These are phyloP conservation scores for Bryopsis sp. DNA, from an alignment of 139 green algal genomes.

Conservation along the genomic window DNA sequence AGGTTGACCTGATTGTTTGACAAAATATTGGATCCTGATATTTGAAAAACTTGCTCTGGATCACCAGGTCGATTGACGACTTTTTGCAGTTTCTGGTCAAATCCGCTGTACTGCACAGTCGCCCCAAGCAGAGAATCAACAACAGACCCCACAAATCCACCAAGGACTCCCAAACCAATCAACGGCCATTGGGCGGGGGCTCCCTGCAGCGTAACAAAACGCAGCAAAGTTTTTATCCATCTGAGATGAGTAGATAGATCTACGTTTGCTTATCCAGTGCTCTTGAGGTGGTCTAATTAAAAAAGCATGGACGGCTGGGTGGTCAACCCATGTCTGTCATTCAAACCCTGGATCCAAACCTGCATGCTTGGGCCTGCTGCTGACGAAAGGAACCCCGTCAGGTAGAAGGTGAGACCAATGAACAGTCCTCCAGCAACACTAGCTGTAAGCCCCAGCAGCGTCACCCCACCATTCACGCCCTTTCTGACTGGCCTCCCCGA, in stretches of 20 bases:
- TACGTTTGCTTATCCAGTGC: background rate
- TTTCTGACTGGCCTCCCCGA: slow-evolving; percentile 45
- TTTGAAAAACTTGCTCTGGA: slow-evolving; percentile 4
- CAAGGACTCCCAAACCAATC: slow-evolving; percentile 49
- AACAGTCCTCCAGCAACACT: slow-evolving; percentile 63
- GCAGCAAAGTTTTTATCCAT: too few species aligned
- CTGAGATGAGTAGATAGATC: background rate
- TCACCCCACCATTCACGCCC: slow-evolving; percentile 71
- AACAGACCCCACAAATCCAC: slow-evolving; percentile 71
- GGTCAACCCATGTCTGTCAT: too few species aligned
- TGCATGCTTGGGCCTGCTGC: background rate
- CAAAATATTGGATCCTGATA: slow-evolving; percentile 8
- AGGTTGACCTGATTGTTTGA: slow-evolving; percentile 22
- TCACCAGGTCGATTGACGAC: slow-evolving; percentile 20
- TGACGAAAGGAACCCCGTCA: slow-evolving; percentile 2
- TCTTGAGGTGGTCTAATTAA: too few species aligned
- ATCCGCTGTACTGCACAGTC: slow-evolving; percentile 76
- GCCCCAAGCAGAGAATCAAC: slow-evolving; percentile 89
- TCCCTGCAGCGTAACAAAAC: too few species aligned
- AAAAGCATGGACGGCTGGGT: too few species aligned
- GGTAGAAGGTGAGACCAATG: slow-evolving; percentile 59
- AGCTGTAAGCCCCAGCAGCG: slow-evolving; percentile 53
- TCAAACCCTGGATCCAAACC: background rate
- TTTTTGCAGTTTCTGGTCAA: slow-evolving; percentile 4
- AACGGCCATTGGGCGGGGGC: slow-evolving; percentile 40